Percentiles rank a stretch among this genome's conserved stretches.
These are phyloP conservation scores for Aspergillus chevalieri DNA, from an alignment of 2,329 filamentous ascomycete genomes.

Conservation along the genomic window DNA sequence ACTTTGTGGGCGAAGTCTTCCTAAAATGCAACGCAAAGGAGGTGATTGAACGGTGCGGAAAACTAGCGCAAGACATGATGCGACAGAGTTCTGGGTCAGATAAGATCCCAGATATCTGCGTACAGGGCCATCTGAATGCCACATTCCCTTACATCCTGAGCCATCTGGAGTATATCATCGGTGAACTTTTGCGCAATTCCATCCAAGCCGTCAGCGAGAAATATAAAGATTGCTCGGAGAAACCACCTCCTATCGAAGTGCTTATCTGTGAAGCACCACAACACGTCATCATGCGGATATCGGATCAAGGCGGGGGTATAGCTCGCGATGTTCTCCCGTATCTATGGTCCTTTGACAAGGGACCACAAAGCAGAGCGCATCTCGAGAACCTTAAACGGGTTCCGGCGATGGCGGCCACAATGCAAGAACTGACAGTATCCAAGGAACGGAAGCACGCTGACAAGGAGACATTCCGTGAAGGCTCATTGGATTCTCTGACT, in stretches of 20 bases:
- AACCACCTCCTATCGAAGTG: conserved; percentile 80
- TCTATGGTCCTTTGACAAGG: conserved; percentile 96
- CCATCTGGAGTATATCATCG: conserved; percentile 94
- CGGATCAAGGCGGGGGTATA: conserved; percentile 90
- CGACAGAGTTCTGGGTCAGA: conserved; percentile 67
- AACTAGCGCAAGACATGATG: conserved; percentile 67
- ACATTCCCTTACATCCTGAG: conserved; percentile 95
- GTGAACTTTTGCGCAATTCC: conserved; percentile 89
- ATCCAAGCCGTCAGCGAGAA: conserved; percentile 86
- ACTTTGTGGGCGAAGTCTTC: conserved; percentile 94
- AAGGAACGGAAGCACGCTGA: conserved; percentile 26
- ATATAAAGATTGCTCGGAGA: conserved; percentile 43
- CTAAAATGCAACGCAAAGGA: conserved; percentile 86
- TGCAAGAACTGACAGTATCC: conserved; percentile 68
- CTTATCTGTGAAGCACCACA: conserved; percentile 90
- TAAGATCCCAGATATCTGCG: conserved; percentile 69
- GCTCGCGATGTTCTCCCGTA: conserved; percentile 77
- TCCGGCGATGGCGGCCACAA: conserved; percentile 84
- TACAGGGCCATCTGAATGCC: conserved; percentile 79
- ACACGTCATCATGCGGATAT: conserved; percentile 93
- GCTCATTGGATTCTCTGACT: conserved; percentile 72
- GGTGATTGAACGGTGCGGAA: conserved; percentile 76
- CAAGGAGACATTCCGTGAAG: conserved; percentile 42
- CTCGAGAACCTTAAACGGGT: conserved; percentile 82
- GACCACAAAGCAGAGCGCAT: conserved; percentile 68